These are phyloP conservation scores for Ogataea saltuana DNA, from an alignment of 805 yeast genomes.

Conservation along the genomic window DNA sequence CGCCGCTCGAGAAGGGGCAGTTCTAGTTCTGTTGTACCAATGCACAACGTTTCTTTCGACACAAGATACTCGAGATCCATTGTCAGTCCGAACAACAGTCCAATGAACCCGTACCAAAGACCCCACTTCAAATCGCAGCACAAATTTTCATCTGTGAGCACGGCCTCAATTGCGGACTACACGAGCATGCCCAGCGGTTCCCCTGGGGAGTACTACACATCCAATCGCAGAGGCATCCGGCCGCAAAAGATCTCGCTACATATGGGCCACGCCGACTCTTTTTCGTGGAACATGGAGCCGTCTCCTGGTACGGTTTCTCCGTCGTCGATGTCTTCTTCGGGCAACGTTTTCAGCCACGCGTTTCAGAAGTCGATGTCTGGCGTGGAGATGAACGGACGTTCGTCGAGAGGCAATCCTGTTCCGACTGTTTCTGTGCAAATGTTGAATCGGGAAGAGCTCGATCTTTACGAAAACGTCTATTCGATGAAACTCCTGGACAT, in stretches of 20 bases:
- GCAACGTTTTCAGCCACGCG: slow-evolving; percentile 28
- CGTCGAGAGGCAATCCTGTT: background rate
- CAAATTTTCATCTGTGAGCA: slow-evolving; percentile 28
- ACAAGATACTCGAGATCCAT: slow-evolving; percentile 17
- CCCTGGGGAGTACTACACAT: slow-evolving; percentile 29
- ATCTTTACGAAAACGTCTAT: slow-evolving; percentile 45
- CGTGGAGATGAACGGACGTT: background rate
- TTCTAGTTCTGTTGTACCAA: background rate
- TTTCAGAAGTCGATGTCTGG: slow-evolving; percentile 21
- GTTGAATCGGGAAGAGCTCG: slow-evolving; percentile 45
- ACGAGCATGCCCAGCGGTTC: slow-evolving; percentile 30
- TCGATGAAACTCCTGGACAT: slow-evolving; percentile 43
- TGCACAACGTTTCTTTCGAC: slow-evolving; percentile 22
- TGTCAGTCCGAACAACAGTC: slow-evolving; percentile 14
- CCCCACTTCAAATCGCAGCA: slow-evolving; percentile 12
- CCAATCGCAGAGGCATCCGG: slow-evolving; percentile 33
- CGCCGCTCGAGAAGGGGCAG: slow-evolving; percentile 2
- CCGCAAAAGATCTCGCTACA: slow-evolving; percentile 16
- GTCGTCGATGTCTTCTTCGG: slow-evolving; percentile 18
- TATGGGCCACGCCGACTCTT: slow-evolving; percentile 10
- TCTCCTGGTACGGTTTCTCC: slow-evolving; percentile 17
- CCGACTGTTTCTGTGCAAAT: slow-evolving; percentile 47
- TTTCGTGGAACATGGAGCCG: slow-evolving; percentile 10
- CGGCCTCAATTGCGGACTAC: slow-evolving; percentile 27
- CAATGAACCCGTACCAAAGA: slow-evolving; percentile 7